Percentiles rank a stretch among this genome's conserved stretches.
phyloP scores from a whole-genome alignment of 2,329 filamentous ascomycete genomes.

The Sclerotinia spermophila region DNA sequence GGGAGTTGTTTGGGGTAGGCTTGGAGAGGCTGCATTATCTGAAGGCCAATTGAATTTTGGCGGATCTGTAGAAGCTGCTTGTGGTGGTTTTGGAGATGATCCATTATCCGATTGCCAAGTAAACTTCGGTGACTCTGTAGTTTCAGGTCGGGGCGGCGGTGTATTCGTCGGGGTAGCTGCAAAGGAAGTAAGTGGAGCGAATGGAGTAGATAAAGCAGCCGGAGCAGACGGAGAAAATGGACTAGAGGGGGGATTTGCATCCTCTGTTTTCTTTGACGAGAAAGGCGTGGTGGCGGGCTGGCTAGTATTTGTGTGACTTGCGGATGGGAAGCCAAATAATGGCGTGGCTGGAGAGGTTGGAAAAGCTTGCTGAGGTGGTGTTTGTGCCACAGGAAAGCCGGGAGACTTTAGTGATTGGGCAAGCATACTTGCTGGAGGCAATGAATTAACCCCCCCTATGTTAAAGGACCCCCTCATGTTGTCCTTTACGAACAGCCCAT shows the following conservation, averaged over 20 bases:
- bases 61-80: neutral
- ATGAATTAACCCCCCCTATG: neutral
- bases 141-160: neutral
- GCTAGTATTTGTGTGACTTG: neutral
- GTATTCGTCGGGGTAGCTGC: neutral
- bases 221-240: neutral
- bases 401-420: neutral
- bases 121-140: conserved; percentile 2
- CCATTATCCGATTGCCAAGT: conserved; percentile 6
- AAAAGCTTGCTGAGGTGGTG: neutral
- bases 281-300: neutral
- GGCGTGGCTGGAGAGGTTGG: neutral
- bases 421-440: neutral
- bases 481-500: conserved; percentile 31
- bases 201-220: neutral
- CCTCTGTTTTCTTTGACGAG: neutral
- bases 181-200: neutral
- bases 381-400: neutral
- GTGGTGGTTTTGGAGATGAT: neutral
- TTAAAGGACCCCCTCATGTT: conserved; percentile 5
- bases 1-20: neutral
- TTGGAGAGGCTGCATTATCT: neutral
- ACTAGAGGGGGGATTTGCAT: neutral
- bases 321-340: neutral
- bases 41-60: conserved; percentile 10